A percentile compares a stretch with the other conserved stretches of the same genome.
These are phyloP conservation scores for Fusarium anthophilum DNA, from an alignment of 2,329 filamentous ascomycete genomes.

Conservation along the genomic window DNA sequence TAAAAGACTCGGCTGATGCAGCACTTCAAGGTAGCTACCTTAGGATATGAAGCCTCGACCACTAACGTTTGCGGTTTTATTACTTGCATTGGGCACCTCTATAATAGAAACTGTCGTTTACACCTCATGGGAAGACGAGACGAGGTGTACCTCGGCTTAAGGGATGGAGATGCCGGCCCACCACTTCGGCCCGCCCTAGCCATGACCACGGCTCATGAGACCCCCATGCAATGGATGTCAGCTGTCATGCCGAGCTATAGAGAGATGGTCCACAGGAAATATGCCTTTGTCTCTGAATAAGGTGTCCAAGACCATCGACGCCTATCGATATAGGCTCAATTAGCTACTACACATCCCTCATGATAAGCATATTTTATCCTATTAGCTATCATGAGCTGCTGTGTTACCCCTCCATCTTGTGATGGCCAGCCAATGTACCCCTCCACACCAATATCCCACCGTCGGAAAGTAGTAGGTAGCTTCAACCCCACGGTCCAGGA, in stretches of 20 bases:
- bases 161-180: slow-evolving; percentile 6
- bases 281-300: background rate
- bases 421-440: slow-evolving; percentile 5
- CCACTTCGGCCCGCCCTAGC: slow-evolving; percentile 15
- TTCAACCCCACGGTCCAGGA: slow-evolving; percentile 6
- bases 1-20: background rate
- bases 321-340: background rate
- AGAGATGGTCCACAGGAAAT: background rate
- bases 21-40: background rate
- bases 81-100: too few relatives aligned
- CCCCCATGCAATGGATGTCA: background rate
- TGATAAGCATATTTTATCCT: background rate
- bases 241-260: slow-evolving; percentile 14
- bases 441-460: slow-evolving; percentile 21
- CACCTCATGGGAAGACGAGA: background rate
- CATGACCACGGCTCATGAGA: slow-evolving; percentile 33
- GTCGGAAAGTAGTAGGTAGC: background rate
- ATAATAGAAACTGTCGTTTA: background rate
- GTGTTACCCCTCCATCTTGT: slow-evolving; percentile 26
- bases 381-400: slow-evolving; percentile 14
- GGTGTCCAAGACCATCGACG: background rate
- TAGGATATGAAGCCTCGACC: background rate
- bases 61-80: background rate
- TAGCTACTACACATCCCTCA: background rate
- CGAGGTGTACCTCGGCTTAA: slow-evolving; percentile 31